phyloP scores from a whole-genome alignment of 1,284 basidiomycete genomes.

The Cryptococcus sp. region DNA sequence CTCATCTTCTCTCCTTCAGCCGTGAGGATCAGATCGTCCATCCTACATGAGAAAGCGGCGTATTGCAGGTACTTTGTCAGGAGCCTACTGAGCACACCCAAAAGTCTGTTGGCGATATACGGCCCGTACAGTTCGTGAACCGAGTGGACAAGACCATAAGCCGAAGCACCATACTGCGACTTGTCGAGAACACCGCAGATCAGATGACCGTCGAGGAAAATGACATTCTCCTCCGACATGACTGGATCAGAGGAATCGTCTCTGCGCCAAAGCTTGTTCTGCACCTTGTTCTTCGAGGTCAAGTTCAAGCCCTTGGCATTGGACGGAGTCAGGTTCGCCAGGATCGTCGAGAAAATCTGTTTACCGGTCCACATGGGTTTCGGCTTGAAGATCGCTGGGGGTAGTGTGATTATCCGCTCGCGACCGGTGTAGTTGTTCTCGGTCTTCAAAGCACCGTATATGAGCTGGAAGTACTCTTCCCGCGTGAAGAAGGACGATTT shows the following conservation, averaged over 20 bases:
- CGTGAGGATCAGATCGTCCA: constrained; percentile 95
- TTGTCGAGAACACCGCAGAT: constrained; percentile 94
- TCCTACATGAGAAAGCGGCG: constrained; percentile 96
- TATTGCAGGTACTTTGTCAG: constrained; percentile 98
- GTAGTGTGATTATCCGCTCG: constrained; percentile 75
- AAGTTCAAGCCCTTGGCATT: constrained; percentile 83
- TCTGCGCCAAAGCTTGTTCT: constrained; percentile 73
- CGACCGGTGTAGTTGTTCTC: constrained; percentile 73
- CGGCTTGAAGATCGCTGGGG: constrained; percentile 92
- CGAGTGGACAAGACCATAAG: constrained; percentile 96
- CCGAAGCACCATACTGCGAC: constrained; percentile 93
- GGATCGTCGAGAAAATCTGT: constrained; percentile 90
- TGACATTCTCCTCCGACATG: constrained; percentile 75
- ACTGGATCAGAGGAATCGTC: constrained; percentile 51
- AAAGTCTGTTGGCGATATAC: constrained; percentile 82
- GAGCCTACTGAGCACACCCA: constrained; percentile 88
- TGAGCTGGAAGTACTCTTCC: constrained; percentile 94
- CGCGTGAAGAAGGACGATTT: constrained; percentile 93
- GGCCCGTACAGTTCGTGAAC: constrained; percentile 98
- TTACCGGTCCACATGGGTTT: constrained; percentile 94
- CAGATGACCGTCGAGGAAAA: constrained; percentile 92
- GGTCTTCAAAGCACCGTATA: constrained; percentile 91
- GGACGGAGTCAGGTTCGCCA: constrained; percentile 86
- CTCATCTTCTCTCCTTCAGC: constrained; percentile 75
- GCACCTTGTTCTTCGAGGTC: constrained; percentile 82